Percentiles rank a stretch among this genome's conserved stretches.
Conservation (phyloP, 2,329 filamentous ascomycete genomes). For the Fusarium pseudocircinatum region DNA sequence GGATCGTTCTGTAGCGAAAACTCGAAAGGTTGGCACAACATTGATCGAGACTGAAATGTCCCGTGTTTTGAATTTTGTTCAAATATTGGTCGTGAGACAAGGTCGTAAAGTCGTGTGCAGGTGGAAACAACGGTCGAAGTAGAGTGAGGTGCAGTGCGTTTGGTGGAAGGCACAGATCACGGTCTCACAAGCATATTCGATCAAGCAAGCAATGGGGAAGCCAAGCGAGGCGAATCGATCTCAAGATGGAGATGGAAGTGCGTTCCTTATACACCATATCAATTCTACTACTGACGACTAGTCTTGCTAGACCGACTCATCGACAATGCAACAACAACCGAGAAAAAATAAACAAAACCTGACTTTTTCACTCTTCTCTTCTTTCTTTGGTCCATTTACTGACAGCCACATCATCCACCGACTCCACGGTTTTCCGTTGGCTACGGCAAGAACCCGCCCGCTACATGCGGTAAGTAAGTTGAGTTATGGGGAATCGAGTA, state of each 20-base stretch:
- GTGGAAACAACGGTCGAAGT: slow-evolving; percentile 7
- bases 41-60: slow-evolving; percentile 12
- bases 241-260: slow-evolving; percentile 5
- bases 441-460: slow-evolving; percentile 32
- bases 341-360: slow-evolving; percentile 25
- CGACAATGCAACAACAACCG: slow-evolving; percentile 8
- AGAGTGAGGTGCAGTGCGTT: slow-evolving; percentile 13
- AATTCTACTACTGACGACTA: neutral
- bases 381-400: slow-evolving; percentile 39
- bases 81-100: slow-evolving; percentile 7
- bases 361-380: slow-evolving; percentile 7
- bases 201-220: neutral
- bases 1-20: slow-evolving; percentile 26
- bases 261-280: slow-evolving; percentile 36
- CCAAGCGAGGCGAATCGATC: neutral
- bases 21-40: slow-evolving; percentile 23
- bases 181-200: neutral
- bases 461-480: slow-evolving; percentile 11
- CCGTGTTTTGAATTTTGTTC: slow-evolving; percentile 1
- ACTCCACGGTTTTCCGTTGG: slow-evolving; percentile 32
- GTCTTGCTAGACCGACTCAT: slow-evolving; percentile 25
- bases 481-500: neutral
- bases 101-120: slow-evolving; percentile 5
- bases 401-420: slow-evolving; percentile 43
- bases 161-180: neutral